Evolutionary conservation across 169 alveolate genomes (phyloP).

Genomic region (Gregarina niphandrodes): DNA sequence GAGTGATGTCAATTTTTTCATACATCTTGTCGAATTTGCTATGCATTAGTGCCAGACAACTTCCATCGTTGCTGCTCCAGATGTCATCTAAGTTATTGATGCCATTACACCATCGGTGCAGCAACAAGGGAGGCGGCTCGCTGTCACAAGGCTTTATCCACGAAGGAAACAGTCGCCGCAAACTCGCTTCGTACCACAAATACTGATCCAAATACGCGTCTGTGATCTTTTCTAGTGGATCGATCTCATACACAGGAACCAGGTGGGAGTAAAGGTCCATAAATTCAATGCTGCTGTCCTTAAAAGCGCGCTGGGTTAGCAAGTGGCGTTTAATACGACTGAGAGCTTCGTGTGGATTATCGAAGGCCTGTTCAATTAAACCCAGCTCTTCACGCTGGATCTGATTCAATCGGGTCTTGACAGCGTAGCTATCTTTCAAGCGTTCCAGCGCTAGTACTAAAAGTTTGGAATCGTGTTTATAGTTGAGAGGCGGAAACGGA

Average conservation of each 20-base stretch:
- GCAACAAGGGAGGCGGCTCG: constrained; percentile 99
- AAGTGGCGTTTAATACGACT: constrained; percentile 94
- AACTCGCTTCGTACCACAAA: constrained; percentile 96
- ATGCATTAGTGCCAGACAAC: constrained; percentile 75
- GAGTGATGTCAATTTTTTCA: constrained; percentile 78
- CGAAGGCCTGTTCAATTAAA: constrained; percentile 97
- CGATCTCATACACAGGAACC: constrained; percentile 97
- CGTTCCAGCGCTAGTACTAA: constrained; percentile 90
- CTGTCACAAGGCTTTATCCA: constrained; percentile 99
- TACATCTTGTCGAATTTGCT: constrained; percentile 62
- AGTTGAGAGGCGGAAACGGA: constrained; percentile 98
- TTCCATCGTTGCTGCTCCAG: constrained; percentile 82
- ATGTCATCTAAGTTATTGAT: constrained; percentile 87
- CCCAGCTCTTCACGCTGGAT: constrained; percentile 96
- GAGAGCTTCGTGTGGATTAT: constrained; percentile 98
- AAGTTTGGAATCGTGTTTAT: constrained; percentile 97
- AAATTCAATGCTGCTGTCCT: constrained; percentile 90
- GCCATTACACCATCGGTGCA: constrained; percentile 95
- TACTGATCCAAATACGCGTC: constrained; percentile 99
- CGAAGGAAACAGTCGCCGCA: constrained; percentile 89
- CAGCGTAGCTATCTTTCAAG: constrained; percentile 86
- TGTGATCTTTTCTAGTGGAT: constrained; percentile 98
- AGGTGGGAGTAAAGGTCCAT: constrained; percentile 92
- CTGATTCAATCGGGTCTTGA: constrained; percentile 79
- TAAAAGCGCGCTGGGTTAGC: constrained; percentile 91